phyloP scores from a whole-genome alignment of 1,284 basidiomycete genomes.

The Agroathelia rolfsii region DNA sequence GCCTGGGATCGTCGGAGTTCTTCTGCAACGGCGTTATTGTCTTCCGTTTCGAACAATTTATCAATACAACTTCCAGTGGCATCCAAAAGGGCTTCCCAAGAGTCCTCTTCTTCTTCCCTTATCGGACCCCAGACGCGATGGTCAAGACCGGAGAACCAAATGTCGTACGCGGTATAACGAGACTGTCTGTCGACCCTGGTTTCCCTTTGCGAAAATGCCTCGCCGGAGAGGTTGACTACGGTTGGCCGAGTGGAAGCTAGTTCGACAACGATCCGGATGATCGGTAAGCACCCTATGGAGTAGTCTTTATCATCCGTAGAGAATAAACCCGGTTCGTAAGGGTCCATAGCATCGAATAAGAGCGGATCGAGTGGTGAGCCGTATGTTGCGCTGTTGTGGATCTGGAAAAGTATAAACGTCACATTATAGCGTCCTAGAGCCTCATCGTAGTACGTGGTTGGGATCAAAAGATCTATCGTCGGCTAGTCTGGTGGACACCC shows the following conservation, averaged over 20 bases:
- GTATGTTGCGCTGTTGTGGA: conserved; percentile 22
- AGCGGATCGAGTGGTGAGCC: too few relatives aligned
- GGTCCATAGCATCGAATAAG: conserved; percentile 15
- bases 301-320: conserved; percentile 6
- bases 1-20: too few relatives aligned
- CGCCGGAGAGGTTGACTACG: background rate
- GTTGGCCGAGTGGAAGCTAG: conserved; percentile 8
- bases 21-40: too few relatives aligned
- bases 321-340: conserved; percentile 12
- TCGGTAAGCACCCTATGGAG: too few relatives aligned
- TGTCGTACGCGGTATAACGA: conserved; percentile 14
- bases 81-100: too few relatives aligned
- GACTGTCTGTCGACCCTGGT: too few relatives aligned
- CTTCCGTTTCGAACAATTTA: too few relatives aligned
- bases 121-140: too few relatives aligned
- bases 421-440: conserved; percentile 11
- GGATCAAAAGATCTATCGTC: conserved; percentile 17
- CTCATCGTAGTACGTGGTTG: conserved; percentile 13
- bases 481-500: conserved; percentile 14
- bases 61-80: too few relatives aligned
- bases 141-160: conserved; percentile 14
- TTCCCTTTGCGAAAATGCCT: background rate
- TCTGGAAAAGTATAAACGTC: conserved; percentile 16
- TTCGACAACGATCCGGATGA: conserved; percentile 17
- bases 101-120: too few relatives aligned